Evolutionary conservation across 257 asterid genomes (phyloP).

Genomic region (Linderniella brevidens): DNA sequence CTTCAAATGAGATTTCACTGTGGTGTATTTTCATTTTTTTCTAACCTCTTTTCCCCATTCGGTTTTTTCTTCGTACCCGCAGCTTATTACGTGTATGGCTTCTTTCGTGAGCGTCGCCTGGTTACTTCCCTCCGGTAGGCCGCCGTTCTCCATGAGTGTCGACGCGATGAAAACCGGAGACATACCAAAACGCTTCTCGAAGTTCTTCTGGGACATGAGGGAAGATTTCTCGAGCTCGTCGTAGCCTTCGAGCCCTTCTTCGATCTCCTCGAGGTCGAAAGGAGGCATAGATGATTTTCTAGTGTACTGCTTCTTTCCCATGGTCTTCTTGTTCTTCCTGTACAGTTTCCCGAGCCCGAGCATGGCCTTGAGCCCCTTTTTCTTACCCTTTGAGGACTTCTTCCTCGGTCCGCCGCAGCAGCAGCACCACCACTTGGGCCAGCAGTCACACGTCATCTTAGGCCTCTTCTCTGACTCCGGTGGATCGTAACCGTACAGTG

Average conservation of each 20-base stretch:
- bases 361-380: slow-evolving; percentile 44
- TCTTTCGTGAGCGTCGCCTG: slow-evolving; percentile 49
- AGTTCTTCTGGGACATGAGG: slow-evolving; percentile 76
- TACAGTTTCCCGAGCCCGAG: slow-evolving; percentile 35
- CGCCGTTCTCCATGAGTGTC: slow-evolving; percentile 73
- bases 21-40: no score
- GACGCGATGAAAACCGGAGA: slow-evolving; percentile 72
- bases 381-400: slow-evolving; percentile 31
- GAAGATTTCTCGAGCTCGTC: slow-evolving; percentile 79
- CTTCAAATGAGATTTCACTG: background rate
- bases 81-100: slow-evolving; percentile 81
- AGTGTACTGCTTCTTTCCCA: slow-evolving; percentile 46
- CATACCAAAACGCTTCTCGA: slow-evolving; percentile 70
- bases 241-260: slow-evolving; percentile 81
- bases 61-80: slow-evolving; percentile 81
- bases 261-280: slow-evolving; percentile 74
- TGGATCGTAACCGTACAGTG: slow-evolving; percentile 73
- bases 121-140: slow-evolving; percentile 58
- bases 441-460: slow-evolving; percentile 82
- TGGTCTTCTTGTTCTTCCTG: slow-evolving; percentile 45
- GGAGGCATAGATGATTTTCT: slow-evolving; percentile 36
- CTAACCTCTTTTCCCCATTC: slow-evolving; percentile 88
- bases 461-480: slow-evolving; percentile 55
- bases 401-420: slow-evolving; percentile 62
- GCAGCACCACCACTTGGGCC: slow-evolving; percentile 74